Percentiles rank a stretch among this genome's conserved stretches.
These are phyloP conservation scores for Cornus florida DNA, from an alignment of 148 eudicot species.

Conservation along the genomic window DNA sequence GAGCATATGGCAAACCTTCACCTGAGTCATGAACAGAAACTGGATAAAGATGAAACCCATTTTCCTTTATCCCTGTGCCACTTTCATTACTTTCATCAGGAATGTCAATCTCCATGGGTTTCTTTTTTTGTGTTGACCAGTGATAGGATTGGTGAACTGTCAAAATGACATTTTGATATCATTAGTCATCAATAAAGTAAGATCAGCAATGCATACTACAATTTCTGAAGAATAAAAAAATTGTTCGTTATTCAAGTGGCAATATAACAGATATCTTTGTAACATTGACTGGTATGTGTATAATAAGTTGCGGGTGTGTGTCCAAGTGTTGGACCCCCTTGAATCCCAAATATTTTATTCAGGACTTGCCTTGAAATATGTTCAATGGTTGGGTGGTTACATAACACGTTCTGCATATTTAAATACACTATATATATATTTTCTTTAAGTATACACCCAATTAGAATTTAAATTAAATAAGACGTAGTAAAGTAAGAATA, in stretches of 20 bases:
- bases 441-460: too few relatives aligned
- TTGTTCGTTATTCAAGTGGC: background rate
- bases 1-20: constrained; percentile 82
- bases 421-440: too few relatives aligned
- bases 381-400: too few relatives aligned
- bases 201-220: background rate
- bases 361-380: too few relatives aligned
- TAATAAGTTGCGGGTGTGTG: too few relatives aligned
- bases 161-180: constrained; percentile 6
- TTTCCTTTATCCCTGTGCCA: constrained; percentile 37
- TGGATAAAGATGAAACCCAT: constrained; percentile 61
- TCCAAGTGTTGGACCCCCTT: too few relatives aligned
- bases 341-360: too few relatives aligned
- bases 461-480: too few relatives aligned
- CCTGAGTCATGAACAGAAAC: constrained; percentile 56
- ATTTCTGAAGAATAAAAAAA: background rate
- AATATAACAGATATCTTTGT: too few relatives aligned
- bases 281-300: too few relatives aligned
- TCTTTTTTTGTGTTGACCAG: constrained; percentile 27
- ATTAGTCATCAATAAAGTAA: background rate
- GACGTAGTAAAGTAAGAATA: too few relatives aligned
- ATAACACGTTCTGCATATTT: too few relatives aligned
- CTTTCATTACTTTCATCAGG: constrained; percentile 43
- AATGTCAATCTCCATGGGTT: constrained; percentile 60
- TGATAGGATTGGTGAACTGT: constrained; percentile 18